Evolutionary conservation across 768 basidiomycete species (phyloP), one percentile per base, ranked within the genome.

Genomic region (Mycena metata): DNA sequence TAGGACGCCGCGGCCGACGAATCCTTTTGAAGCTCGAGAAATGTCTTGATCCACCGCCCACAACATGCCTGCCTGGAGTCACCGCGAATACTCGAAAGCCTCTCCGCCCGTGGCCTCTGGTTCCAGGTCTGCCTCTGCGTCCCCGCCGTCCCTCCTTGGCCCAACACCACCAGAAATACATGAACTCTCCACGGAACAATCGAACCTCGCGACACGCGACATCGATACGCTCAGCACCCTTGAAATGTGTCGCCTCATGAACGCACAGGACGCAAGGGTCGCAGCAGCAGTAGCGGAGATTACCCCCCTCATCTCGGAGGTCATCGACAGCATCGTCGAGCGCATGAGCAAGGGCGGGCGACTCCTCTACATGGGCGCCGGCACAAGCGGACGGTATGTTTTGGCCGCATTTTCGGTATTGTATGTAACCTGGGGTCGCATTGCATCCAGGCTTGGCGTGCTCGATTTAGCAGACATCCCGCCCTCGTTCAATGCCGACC

Each of bases 321-420:
- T 73, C 13, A 77, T 81, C 30, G 79, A 80, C 66, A 61, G 70
- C 5, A 79, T 79, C 50, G 74, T 73, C 7, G 74, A 74, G 23
- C 70, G 78, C 19, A 72, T 79, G 39, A 66, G 64, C 51, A 56
- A 73, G 16, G 74, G 76, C 30, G 80, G 80, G 26, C 73, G 80
- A 36, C 67, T 81, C 23, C 46, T 81, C 26, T 80, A 80, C 63
- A 76, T 81, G 67, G 80, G 80, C 39, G 79, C 80, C 6, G 80
- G 80, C n/a, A 77, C 76, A 11, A 80, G 79, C 26, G 80, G 80
- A 43, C 75, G 79, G 80, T 79, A 47, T 36, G 66, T 69, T 33
- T 39, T 19, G 6, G 23, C 24, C 49, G 17, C 23, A 19, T 12
- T 50, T 46, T 11, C 2, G 39, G 16, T 6, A 5, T 6, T 30